Evolutionary conservation across 2,329 filamentous ascomycete species (phyloP).

Genomic region (Botrytis paeoniae): DNA sequence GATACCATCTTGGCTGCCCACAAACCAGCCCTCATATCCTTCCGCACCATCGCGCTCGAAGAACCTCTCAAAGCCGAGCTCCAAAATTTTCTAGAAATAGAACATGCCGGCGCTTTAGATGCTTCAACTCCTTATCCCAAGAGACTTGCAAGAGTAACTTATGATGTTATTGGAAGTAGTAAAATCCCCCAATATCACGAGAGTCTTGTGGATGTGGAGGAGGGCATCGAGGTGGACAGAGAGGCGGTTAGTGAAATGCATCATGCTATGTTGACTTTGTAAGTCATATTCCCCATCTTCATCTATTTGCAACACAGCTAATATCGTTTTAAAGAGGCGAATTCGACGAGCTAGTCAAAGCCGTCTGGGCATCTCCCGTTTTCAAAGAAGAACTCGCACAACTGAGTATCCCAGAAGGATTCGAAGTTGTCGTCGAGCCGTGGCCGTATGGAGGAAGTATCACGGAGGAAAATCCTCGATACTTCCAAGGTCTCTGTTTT

Average conservation of each 20-base stretch:
- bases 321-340: neutral
- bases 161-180: constrained; percentile 53
- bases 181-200: constrained; percentile 54
- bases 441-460: constrained; percentile 53
- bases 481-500: constrained; percentile 54
- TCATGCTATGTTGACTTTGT: constrained; percentile 49
- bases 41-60: constrained; percentile 57
- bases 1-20: constrained; percentile 41
- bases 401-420: constrained; percentile 52
- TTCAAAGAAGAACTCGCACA: constrained; percentile 9
- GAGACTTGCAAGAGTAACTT: constrained; percentile 52
- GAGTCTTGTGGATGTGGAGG: constrained; percentile 48
- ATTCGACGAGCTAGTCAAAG: constrained; percentile 4
- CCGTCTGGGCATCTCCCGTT: neutral
- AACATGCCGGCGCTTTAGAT: constrained; percentile 42
- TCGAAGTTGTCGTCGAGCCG: constrained; percentile 51
- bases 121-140: constrained; percentile 42
- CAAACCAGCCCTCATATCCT: constrained; percentile 49
- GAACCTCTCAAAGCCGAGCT: constrained; percentile 53
- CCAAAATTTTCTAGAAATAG: constrained; percentile 47
- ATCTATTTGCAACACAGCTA: neutral
- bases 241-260: constrained; percentile 46
- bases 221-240: constrained; percentile 43
- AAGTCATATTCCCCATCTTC: constrained; percentile 28
- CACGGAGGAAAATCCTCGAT: constrained; percentile 46